Conservation (phyloP, 768 basidiomycete genomes). For the Lepiota venenata region DNA sequence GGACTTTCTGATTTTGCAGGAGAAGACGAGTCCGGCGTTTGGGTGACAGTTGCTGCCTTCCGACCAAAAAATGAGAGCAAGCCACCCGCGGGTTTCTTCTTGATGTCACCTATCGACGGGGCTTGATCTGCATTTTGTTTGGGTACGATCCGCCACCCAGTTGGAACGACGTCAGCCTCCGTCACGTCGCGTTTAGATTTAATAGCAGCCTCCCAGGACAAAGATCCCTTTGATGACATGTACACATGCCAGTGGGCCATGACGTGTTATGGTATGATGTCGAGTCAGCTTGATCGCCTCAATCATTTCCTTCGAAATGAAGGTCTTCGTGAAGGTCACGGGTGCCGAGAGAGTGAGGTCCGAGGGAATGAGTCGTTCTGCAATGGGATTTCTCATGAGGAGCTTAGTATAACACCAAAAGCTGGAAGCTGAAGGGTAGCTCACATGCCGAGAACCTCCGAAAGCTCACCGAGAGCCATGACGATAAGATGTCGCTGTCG, state of each 20-base stretch:
- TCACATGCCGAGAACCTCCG: constrained; percentile 53
- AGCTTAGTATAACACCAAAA: neutral
- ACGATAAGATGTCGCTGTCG: neutral
- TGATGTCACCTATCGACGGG: constrained; percentile 28
- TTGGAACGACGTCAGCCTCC: constrained; percentile 56
- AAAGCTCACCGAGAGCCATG: constrained; percentile 6
- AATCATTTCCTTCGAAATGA: constrained; percentile 53
- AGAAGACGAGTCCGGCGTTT: constrained; percentile 6
- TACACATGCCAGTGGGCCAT: constrained; percentile 72
- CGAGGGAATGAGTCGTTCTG: constrained; percentile 45
- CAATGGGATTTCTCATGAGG: constrained; percentile 32
- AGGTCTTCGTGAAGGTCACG: constrained; percentile 50
- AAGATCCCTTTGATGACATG: constrained; percentile 66
- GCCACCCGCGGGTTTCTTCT: constrained; percentile 52
- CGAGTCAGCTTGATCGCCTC: constrained; percentile 65
- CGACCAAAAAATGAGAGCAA: constrained; percentile 76
- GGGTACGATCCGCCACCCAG: constrained; percentile 71
- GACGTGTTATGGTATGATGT: constrained; percentile 46
- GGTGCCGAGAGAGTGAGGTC: constrained; percentile 47
- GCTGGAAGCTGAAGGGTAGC: constrained; percentile 23
- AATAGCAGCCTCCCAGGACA: constrained; percentile 71
- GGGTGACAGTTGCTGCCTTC: constrained; percentile 16
- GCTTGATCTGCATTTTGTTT: constrained; percentile 39
- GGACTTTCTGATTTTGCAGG: constrained; percentile 15
- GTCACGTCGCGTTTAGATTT: constrained; percentile 47